phyloP scores from a whole-genome alignment of 1,139 yeast species.

The Lodderomyces margitis region DNA sequence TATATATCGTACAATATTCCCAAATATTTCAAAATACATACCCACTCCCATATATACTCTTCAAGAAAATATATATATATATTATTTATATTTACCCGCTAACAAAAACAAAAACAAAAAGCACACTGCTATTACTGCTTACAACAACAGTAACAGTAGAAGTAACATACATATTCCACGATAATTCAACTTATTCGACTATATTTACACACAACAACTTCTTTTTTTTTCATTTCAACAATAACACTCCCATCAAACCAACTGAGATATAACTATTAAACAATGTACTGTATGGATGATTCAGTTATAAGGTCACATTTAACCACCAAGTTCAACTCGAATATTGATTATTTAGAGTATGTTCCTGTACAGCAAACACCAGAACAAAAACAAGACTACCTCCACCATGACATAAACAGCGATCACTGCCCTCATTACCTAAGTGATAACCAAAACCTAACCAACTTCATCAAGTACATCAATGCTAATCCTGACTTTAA shows the following conservation, averaged over 20 bases:
- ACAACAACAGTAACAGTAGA: too few relatives aligned
- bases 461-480: conserved; percentile 23
- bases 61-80: too few relatives aligned
- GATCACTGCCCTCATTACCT: conserved; percentile 12
- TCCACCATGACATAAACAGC: background rate
- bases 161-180: too few relatives aligned
- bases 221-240: background rate
- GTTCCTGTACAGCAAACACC: conserved; percentile 9
- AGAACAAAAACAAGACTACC: conserved; percentile 1
- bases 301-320: conserved; percentile 16
- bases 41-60: too few relatives aligned
- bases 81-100: too few relatives aligned
- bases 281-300: conserved; percentile 20
- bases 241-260: too few relatives aligned
- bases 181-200: background rate
- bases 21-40: background rate
- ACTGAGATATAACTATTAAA: conserved; percentile 2
- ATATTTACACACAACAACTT: background rate
- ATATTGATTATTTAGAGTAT: conserved; percentile 35
- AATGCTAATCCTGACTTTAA: conserved; percentile 20
- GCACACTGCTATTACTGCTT: too few relatives aligned
- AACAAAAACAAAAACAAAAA: too few relatives aligned
- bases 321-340: conserved; percentile 21
- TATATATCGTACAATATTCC: background rate
- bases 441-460: conserved; percentile 21